Evolutionary conservation across 208 protist genomes (phyloP).

Genomic region (Leishmania guyanensis): DNA sequence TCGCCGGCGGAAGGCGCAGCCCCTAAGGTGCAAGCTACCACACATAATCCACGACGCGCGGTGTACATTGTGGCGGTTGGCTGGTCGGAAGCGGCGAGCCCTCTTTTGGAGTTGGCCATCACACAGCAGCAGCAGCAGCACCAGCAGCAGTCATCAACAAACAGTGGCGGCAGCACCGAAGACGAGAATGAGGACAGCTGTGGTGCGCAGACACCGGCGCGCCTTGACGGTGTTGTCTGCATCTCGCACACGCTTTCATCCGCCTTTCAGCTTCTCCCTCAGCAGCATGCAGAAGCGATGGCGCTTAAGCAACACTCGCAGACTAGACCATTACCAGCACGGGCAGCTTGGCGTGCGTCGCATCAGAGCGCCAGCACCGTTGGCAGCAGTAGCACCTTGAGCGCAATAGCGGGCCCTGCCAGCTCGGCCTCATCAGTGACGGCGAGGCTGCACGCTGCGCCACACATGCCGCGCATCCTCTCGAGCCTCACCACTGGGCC

Average conservation of each 20-base stretch:
- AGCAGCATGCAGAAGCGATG: slow-evolving; percentile 6
- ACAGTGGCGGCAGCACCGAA: neutral
- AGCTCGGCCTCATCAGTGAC: neutral
- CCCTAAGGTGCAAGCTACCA: neutral
- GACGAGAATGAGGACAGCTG: neutral
- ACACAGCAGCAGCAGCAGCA: slow-evolving; percentile 27
- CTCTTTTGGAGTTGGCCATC: slow-evolving; percentile 46
- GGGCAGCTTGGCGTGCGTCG: neutral
- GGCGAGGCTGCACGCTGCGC: slow-evolving; percentile 2
- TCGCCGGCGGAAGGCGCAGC: neutral
- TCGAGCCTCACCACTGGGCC: slow-evolving; percentile 27
- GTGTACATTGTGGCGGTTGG: slow-evolving; percentile 42
- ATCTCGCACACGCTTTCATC: slow-evolving; percentile 47
- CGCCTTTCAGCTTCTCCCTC: slow-evolving; percentile 32
- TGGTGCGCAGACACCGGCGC: slow-evolving; percentile 12
- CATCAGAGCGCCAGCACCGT: neutral
- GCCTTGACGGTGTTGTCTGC: slow-evolving; percentile 44
- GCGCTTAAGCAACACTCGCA: neutral
- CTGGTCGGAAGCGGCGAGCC: slow-evolving; percentile 46
- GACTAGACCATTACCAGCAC: neutral
- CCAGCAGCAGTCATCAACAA: slow-evolving; percentile 7
- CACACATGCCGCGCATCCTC: slow-evolving; percentile 31
- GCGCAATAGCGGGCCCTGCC: neutral
- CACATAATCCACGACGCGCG: neutral
- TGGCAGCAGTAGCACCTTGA: neutral